These are phyloP conservation scores for Candida boleticola DNA, from an alignment of 805 yeast species.

Conservation along the genomic window DNA sequence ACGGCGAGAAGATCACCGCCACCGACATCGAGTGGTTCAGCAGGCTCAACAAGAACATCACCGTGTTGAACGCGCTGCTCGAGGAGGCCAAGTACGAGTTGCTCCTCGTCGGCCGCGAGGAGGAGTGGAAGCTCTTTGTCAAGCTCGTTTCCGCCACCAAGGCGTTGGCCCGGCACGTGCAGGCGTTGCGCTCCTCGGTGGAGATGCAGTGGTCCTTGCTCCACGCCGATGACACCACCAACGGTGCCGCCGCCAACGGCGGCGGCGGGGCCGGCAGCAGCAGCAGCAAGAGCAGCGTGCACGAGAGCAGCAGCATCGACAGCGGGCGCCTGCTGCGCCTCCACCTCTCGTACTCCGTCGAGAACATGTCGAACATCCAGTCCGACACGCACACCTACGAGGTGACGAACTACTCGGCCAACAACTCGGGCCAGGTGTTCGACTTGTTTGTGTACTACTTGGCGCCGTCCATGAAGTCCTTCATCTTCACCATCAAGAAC, in stretches of 20 bases:
- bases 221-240: conserved; percentile 15
- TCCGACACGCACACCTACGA: conserved; percentile 22
- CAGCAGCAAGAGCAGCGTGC: not conserved
- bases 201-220: conserved; percentile 63
- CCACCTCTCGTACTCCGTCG: conserved; percentile 24
- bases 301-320: not conserved
- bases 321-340: not conserved
- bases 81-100: conserved; percentile 67
- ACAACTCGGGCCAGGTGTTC: conserved; percentile 48
- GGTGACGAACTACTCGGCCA: conserved; percentile 23
- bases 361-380: conserved; percentile 25
- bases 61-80: conserved; percentile 37
- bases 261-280: not conserved
- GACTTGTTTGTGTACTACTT: conserved; percentile 63
- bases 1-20: conserved; percentile 43
- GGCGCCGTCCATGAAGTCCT: conserved; percentile 72
- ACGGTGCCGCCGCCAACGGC: not conserved
- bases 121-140: conserved; percentile 45
- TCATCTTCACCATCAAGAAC: conserved; percentile 59
- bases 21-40: conserved; percentile 37
- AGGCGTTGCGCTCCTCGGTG: conserved; percentile 66
- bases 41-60: conserved; percentile 39
- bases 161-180: conserved; percentile 53
- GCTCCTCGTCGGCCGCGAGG: conserved; percentile 50
- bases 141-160: conserved; percentile 52